phyloP scores from a whole-genome alignment of 1,139 yeast species.

The Insectozyma bohioensis region DNA sequence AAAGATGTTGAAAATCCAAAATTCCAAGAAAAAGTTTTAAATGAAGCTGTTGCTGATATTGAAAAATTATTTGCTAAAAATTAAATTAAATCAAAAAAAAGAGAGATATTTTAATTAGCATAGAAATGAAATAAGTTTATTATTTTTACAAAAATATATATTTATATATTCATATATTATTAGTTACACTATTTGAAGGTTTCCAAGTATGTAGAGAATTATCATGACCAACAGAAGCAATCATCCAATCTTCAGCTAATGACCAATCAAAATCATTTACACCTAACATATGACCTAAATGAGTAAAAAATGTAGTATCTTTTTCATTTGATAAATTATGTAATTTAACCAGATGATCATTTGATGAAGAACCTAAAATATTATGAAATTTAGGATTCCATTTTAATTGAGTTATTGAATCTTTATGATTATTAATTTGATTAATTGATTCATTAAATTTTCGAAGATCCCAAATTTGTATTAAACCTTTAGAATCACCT shows the following conservation, averaged over 20 bases:
- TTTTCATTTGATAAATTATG: conserved; percentile 56
- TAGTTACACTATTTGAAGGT: conserved; percentile 40
- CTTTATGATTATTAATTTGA: conserved; percentile 48
- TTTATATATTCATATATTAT: conserved; percentile 7
- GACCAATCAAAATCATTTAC: conserved; percentile 91
- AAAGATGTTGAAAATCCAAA: conserved; percentile 81
- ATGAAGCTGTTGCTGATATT: conserved; percentile 87
- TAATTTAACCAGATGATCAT: conserved; percentile 67
- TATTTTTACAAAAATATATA: conserved; percentile 1
- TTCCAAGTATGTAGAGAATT: conserved; percentile 87
- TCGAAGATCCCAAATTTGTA: conserved; percentile 74
- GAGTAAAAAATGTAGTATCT: conserved; percentile 56
- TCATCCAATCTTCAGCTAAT: conserved; percentile 70
- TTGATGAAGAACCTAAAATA: conserved; percentile 70
- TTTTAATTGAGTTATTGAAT: conserved; percentile 64
- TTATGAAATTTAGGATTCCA: conserved; percentile 73
- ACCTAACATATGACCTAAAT: conserved; percentile 89
- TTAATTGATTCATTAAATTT: conserved; percentile 22
- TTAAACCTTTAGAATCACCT: conserved; percentile 63
- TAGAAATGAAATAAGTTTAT: conserved; percentile 3
- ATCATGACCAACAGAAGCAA: conserved; percentile 85
- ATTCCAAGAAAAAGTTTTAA: conserved; percentile 90
- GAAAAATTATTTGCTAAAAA: conserved; percentile 74
- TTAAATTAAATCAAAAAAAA: conserved; percentile 16
- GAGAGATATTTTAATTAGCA: conserved; percentile 1